phyloP scores from a whole-genome alignment of 1,139 yeast species.

The Debaryomyces fabryi region DNA sequence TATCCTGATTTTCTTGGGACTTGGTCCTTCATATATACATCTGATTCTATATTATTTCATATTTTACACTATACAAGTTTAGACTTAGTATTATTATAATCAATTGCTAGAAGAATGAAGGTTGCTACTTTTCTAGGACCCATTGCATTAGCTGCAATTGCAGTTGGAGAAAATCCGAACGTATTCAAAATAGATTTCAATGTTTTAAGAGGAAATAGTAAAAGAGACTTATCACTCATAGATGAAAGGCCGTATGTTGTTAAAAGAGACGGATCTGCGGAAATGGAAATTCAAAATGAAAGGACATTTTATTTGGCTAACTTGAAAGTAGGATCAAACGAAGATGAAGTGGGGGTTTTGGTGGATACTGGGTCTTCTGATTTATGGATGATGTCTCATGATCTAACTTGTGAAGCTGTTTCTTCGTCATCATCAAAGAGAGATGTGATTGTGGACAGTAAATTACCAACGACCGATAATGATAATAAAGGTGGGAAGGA shows the following conservation, averaged over 20 bases:
- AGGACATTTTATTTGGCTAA: conserved; percentile 52
- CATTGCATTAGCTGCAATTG: background rate
- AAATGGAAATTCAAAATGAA: conserved; percentile 45
- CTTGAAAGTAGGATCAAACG: conserved; percentile 37
- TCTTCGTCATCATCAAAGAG: conserved; percentile 1
- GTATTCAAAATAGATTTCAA: conserved; percentile 28
- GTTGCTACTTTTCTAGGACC: background rate
- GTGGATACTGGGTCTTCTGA: conserved; percentile 53
- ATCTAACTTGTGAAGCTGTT: conserved; percentile 27
- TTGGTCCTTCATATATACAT: background rate
- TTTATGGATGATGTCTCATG: conserved; percentile 46
- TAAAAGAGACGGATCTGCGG: conserved; percentile 42
- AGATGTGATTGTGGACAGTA: background rate
- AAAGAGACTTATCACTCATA: conserved; percentile 18
- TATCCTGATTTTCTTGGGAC: background rate
- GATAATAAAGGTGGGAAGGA: background rate
- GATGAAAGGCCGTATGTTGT: conserved; percentile 20
- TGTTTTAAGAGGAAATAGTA: conserved; percentile 29
- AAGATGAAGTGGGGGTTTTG: conserved; percentile 33
- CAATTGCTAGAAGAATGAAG: background rate
- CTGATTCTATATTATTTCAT: background rate
- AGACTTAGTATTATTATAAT: background rate
- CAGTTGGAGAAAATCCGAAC: conserved; percentile 6
- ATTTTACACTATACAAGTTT: background rate
- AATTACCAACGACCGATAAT: background rate